These are phyloP conservation scores for Fusarium robinianum DNA, from an alignment of 2,329 filamentous ascomycete species.

Conservation along the genomic window DNA sequence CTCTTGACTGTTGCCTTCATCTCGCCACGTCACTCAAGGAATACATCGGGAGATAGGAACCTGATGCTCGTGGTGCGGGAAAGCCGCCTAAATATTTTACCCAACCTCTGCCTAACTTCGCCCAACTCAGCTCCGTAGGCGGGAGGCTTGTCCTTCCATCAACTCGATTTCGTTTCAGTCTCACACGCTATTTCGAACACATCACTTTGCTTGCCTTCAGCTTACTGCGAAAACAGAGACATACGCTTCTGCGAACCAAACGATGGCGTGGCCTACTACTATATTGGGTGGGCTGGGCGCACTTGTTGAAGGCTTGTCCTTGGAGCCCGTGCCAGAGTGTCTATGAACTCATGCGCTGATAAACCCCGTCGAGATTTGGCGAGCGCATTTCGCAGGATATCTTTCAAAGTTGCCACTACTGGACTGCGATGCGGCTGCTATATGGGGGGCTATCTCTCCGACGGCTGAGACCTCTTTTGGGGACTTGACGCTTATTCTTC, in stretches of 20 bases:
- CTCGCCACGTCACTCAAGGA: background rate
- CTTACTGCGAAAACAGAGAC: background rate
- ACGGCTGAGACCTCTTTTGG: slow-evolving; percentile 20
- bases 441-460: slow-evolving; percentile 19
- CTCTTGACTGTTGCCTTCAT: background rate
- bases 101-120: slow-evolving; percentile 9
- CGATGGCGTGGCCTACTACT: slow-evolving; percentile 8
- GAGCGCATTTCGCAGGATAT: slow-evolving; percentile 10
- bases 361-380: slow-evolving; percentile 22
- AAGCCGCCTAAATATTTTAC: slow-evolving; percentile 2
- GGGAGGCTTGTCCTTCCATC: background rate
- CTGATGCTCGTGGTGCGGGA: background rate
- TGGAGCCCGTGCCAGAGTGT: slow-evolving; percentile 13
- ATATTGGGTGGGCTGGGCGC: slow-evolving; percentile 11
- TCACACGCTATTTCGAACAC: background rate
- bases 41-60: background rate
- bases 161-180: background rate
- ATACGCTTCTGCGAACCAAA: background rate
- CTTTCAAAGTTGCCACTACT: slow-evolving; percentile 6
- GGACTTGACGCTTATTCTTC: slow-evolving; percentile 19
- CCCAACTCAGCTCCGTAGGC: slow-evolving; percentile 3
- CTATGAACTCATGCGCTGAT: slow-evolving; percentile 9
- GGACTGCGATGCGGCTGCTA: slow-evolving; percentile 13
- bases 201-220: background rate
- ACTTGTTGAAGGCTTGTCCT: slow-evolving; percentile 9